phyloP scores from a whole-genome alignment of 2,329 filamentous ascomycete species.

The Hypoxylon sp. region DNA sequence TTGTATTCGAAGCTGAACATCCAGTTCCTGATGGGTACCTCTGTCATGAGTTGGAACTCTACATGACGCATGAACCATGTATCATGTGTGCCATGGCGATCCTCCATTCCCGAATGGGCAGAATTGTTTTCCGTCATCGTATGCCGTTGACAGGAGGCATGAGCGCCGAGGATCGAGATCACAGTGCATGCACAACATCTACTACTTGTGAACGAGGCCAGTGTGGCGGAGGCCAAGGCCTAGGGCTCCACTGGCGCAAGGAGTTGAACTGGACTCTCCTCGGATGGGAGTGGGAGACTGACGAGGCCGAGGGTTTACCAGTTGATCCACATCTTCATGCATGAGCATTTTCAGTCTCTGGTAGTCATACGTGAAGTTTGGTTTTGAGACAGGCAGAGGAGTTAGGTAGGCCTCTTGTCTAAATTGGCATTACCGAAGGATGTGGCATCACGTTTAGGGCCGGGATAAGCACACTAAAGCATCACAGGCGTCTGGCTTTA shows the following conservation, averaged over 20 bases:
- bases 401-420: conserved; percentile 67
- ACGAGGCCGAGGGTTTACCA: conserved; percentile 56
- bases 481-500: conserved; percentile 1
- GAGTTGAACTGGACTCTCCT: conserved; percentile 90
- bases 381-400: conserved; percentile 60
- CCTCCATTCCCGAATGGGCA: conserved; percentile 91
- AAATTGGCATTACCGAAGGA: conserved; percentile 51
- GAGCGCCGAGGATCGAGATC: conserved; percentile 78
- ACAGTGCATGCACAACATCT: conserved; percentile 56
- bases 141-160: conserved; percentile 88
- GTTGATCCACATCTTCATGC: conserved; percentile 67
- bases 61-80: conserved; percentile 95
- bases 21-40: conserved; percentile 86
- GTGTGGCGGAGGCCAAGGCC: conserved; percentile 69
- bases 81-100: conserved; percentile 98
- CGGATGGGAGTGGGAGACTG: conserved; percentile 81
- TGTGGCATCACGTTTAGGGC: conserved; percentile 7
- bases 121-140: conserved; percentile 83
- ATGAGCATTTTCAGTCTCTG: conserved; percentile 58
- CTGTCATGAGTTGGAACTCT: conserved; percentile 93
- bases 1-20: conserved; percentile 75
- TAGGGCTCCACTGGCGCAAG: conserved; percentile 78
- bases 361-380: conserved; percentile 48
- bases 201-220: conserved; percentile 53
- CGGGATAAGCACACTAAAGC: neutral